phyloP scores from a whole-genome alignment of 2,329 filamentous ascomycete species.

The Diaporthe citri region DNA sequence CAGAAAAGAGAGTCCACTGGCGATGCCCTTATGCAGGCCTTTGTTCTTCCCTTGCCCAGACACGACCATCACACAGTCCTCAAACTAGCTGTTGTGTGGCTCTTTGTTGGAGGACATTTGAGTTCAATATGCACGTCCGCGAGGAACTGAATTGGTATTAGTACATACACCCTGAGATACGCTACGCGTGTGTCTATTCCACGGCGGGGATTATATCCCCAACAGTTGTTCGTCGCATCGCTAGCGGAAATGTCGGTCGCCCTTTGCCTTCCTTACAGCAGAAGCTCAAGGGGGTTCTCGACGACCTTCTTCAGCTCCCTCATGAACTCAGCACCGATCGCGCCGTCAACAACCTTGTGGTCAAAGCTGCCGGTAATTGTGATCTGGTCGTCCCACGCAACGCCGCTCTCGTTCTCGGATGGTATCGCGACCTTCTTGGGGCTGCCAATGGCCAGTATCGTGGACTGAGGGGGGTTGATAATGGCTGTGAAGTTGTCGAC shows the following conservation, averaged over 20 bases:
- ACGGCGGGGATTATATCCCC: slow-evolving; percentile 47
- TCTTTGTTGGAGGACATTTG: background rate
- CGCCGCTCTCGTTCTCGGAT: slow-evolving; percentile 78
- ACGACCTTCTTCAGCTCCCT: slow-evolving; percentile 96
- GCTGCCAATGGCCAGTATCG: slow-evolving; percentile 94
- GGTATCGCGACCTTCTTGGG: slow-evolving; percentile 95
- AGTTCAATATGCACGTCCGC: background rate
- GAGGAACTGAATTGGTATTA: slow-evolving; percentile 39
- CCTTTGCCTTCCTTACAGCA: slow-evolving; percentile 74
- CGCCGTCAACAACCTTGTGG: slow-evolving; percentile 98
- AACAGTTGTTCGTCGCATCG: slow-evolving; percentile 47
- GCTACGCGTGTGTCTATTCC: slow-evolving; percentile 29
- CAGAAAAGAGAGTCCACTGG: background rate
- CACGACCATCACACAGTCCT: background rate
- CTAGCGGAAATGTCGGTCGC: slow-evolving; percentile 54
- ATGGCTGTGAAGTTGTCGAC: slow-evolving; percentile 98
- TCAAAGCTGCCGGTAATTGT: slow-evolving; percentile 95
- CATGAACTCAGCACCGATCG: slow-evolving; percentile 96
- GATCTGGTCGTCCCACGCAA: slow-evolving; percentile 98
- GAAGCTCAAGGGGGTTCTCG: slow-evolving; percentile 95
- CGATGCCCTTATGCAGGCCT: background rate
- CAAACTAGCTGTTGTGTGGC: background rate
- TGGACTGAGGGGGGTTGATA: slow-evolving; percentile 98
- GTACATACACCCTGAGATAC: slow-evolving; percentile 38
- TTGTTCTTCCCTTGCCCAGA: background rate